Evolutionary conservation across 805 yeast genomes (phyloP), one percentile per base, ranked within the genome.

Genomic region (Wickerhamiella cacticola): DNA sequence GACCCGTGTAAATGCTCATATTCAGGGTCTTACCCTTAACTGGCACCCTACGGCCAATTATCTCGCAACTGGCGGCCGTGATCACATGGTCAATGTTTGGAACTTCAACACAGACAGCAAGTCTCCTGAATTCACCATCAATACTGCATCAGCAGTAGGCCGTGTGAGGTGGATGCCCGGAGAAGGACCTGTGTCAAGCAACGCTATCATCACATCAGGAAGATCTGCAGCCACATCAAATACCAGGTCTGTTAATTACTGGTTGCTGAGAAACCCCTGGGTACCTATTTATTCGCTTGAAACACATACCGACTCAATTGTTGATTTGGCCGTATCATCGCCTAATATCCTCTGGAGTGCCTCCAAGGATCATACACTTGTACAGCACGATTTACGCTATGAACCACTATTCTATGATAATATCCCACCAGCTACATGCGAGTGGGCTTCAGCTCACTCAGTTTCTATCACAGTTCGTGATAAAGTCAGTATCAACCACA

Each of bases 11-110:
- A 83, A 81, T 56, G 94, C 95, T 2, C 97, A 89, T 60, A 75
- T 86, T 2, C 94, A 95, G 2, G 97, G 95, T 0, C 67, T 88
- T 15, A 76, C 94, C 3, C 63, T 92, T 3, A 87, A 85, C 56
- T 87, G 95, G 79, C 95, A 88, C 59, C 94, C 94, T 0, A 79
- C 78, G 33, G 61, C 72, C 31, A 95, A 88, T 53, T 83, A 80
- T 56, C 74, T 92, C 18, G 79, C 80, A 4, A 84, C 95, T 18
- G 96, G 96, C 13, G 98, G 98, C 6, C 72, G 96, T 56, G 98
- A 92, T 63, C 80, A 82, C 46, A 80, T 79, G 55, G 69, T 82
- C 29, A 85, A 82, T 52, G 77, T 82, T 2, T 85, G 94, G 89
- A 80, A 75, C 56, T 66, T 77, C 72, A 59, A 62, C 9, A 55